Base-by-base conservation (phyloP, 2,329 filamentous ascomycete genomes). In the Claviceps africana region DNA sequence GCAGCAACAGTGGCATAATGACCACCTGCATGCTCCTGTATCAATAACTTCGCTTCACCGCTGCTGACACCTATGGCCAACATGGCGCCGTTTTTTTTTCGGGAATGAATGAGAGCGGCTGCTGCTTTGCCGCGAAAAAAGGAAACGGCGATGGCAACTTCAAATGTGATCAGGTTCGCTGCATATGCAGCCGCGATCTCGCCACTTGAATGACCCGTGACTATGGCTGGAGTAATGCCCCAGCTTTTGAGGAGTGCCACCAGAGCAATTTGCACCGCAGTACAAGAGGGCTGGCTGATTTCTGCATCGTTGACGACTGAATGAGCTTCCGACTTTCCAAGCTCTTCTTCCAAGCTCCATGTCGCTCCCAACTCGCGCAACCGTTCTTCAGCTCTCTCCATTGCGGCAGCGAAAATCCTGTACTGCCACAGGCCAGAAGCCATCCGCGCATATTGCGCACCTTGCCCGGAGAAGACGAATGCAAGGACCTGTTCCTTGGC, bases 181-280 rank as follows among this genome's bases (percentile, higher is more conserved):
- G 64, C 52, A 53, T 60, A 67, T 10, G 64, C 66, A 33, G 65
- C 66, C 10, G 61, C 63, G 37, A 67, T 68, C 54, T 68, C 66
- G 3, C 66, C 66, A 35, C 60, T 63, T 2, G 63, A 66, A 47
- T 68, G 66, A 0, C 66, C 64, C 2, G 59, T 56, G 2, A 64
- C 62, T 10, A 55, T 54, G 8, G 53, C 28, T 6, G 64, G 63
- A 6, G 35, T 47, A 9, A 67, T 51, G 8, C 57, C 58, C 55
- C 62, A 65, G 22, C 56, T 52, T 28, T 53, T 53, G 47, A 67
- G 58, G 0, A 70, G 55, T n/a, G 61, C 56, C 0, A 69, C 57
- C 1, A 71, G 53, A 25, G 56, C 67, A n/a, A 72, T 53, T 52
- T 71, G 70, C 5, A 71, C 31, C 1, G 65, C 64, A 13, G 67